Conservation (phyloP, 805 yeast species). For the Candida methanosorbosa region DNA sequence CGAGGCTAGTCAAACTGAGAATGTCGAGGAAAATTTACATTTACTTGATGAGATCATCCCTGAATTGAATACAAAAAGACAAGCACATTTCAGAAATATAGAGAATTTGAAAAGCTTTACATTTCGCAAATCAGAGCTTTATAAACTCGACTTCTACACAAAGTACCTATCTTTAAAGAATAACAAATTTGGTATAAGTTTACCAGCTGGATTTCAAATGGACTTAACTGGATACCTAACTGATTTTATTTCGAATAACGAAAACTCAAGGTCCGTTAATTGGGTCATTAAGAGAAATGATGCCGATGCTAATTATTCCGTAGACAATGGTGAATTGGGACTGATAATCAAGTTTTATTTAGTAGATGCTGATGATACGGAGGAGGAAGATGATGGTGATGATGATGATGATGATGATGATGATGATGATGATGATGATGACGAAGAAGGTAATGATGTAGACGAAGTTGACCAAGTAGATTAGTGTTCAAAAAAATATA, state of each 20-base stretch:
- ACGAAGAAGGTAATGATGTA: too few relatives aligned
- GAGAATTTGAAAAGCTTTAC: slow-evolving; percentile 31
- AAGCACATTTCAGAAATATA: slow-evolving; percentile 32
- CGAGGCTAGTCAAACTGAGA: slow-evolving; percentile 5
- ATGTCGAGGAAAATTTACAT: slow-evolving; percentile 9
- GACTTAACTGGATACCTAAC: too few relatives aligned
- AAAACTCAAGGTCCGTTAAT: background rate
- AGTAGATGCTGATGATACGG: background rate
- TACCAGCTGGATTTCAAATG: too few relatives aligned
- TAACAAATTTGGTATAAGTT: too few relatives aligned
- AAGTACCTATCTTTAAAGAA: too few relatives aligned
- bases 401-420: too few relatives aligned
- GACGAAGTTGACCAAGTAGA: too few relatives aligned
- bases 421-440: too few relatives aligned
- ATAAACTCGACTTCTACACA: too few relatives aligned
- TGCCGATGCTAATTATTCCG: background rate
- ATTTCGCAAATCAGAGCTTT: too few relatives aligned
- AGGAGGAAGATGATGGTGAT: too few relatives aligned
- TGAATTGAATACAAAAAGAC: slow-evolving; percentile 27
- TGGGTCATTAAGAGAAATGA: background rate
- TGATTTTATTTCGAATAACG: background rate
- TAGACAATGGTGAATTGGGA: background rate
- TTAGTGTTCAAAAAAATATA: too few relatives aligned
- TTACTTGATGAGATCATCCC: slow-evolving; percentile 22
- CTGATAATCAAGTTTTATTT: background rate